phyloP scores from a whole-genome alignment of 306 rosid genomes.

The Pueraria montana region DNA sequence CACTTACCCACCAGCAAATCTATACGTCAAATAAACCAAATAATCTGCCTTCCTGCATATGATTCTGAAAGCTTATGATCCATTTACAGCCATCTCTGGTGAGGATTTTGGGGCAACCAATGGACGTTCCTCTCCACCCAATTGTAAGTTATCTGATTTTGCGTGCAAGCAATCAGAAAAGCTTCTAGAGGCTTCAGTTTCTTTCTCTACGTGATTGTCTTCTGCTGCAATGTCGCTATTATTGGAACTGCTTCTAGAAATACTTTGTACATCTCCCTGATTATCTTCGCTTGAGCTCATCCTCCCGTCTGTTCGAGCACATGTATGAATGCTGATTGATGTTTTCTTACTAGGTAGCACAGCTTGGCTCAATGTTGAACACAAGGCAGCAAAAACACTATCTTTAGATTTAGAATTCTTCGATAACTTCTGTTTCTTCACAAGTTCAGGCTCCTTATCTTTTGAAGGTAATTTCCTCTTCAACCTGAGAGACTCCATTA shows the following conservation, averaged over 20 bases:
- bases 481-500: conserved; percentile 76
- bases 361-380: conserved; percentile 83
- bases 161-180: conserved; percentile 69
- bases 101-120: conserved; percentile 84
- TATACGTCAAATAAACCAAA: conserved; percentile 50
- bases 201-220: conserved; percentile 69
- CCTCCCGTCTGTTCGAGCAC: conserved; percentile 55
- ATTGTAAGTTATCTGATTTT: conserved; percentile 65
- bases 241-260: conserved; percentile 54
- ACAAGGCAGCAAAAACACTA: conserved; percentile 74
- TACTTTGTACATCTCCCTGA: conserved; percentile 53
- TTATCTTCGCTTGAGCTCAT: conserved; percentile 56
- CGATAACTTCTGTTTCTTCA: conserved; percentile 75
- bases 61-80: conserved; percentile 63
- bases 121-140: conserved; percentile 78
- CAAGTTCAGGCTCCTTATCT: conserved; percentile 71
- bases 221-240: conserved; percentile 55
- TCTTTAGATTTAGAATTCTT: conserved; percentile 77
- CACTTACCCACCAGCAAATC: conserved; percentile 59
- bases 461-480: conserved; percentile 73
- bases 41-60: conserved; percentile 40
- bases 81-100: conserved; percentile 94
- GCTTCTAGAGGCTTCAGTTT: conserved; percentile 62
- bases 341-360: conserved; percentile 75
- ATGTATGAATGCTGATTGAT: conserved; percentile 49